Evolutionary conservation across 2,329 filamentous ascomycete genomes (phyloP).

Genomic region (Ophiostoma perfectum): DNA sequence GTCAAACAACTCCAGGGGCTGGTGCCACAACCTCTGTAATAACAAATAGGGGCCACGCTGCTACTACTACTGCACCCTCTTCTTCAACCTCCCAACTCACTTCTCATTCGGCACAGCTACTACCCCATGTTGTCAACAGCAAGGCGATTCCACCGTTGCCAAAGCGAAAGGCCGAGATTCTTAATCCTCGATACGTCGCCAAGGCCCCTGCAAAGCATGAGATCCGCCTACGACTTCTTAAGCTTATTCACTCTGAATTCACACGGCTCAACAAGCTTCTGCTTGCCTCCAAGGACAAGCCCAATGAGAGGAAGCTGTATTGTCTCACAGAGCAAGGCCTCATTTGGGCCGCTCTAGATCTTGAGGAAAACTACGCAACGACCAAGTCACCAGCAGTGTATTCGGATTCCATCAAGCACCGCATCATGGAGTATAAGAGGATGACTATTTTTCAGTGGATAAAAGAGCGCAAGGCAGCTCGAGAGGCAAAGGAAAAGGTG

Average conservation of each 20-base stretch:
- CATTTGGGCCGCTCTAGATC: slow-evolving; percentile 63
- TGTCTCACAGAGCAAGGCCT: slow-evolving; percentile 60
- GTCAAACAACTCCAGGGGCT: neutral
- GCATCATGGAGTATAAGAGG: slow-evolving; percentile 68
- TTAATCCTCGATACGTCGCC: slow-evolving; percentile 63
- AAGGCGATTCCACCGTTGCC: slow-evolving; percentile 11
- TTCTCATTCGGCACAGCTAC: no score
- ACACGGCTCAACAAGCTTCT: slow-evolving; percentile 61
- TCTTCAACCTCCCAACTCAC: neutral
- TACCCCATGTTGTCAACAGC: neutral
- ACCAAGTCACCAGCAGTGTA: slow-evolving; percentile 64
- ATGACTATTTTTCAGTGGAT: slow-evolving; percentile 71
- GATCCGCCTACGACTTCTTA: slow-evolving; percentile 53
- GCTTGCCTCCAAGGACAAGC: slow-evolving; percentile 41
- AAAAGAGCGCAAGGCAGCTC: slow-evolving; percentile 45
- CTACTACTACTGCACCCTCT: neutral
- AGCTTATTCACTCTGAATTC: slow-evolving; percentile 60
- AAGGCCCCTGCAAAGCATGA: slow-evolving; percentile 53
- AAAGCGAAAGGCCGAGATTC: slow-evolving; percentile 43
- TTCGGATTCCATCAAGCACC: slow-evolving; percentile 75
- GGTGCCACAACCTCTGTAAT: neutral
- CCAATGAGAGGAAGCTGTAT: slow-evolving; percentile 47
- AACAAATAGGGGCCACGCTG: neutral
- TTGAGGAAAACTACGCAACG: slow-evolving; percentile 70
- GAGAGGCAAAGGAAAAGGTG: neutral